A percentile compares a stretch with the other conserved stretches of the same genome.
Evolutionary conservation across 345 rosid genomes (phyloP).

Genomic region (Cardamine chenopodiifolia): DNA sequence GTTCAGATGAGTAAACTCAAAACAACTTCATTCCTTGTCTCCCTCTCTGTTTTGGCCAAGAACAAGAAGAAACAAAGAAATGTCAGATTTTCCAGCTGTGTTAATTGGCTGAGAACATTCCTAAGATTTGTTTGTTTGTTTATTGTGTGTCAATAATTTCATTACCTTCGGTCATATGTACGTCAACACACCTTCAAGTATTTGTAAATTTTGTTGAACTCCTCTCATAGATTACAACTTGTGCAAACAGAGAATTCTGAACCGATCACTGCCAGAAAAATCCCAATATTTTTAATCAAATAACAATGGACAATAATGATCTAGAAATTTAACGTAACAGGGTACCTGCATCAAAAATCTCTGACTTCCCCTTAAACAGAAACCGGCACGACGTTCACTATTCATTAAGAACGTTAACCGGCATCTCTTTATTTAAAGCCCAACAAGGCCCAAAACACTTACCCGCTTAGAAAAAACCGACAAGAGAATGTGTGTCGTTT

Average conservation of each 20-base stretch:
- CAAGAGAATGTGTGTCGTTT: conserved; percentile 12
- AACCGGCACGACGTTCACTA: conserved; percentile 27
- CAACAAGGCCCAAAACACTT: neutral
- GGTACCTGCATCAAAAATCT: neutral
- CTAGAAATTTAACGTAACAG: conserved; percentile 25
- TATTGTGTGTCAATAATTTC: conserved; percentile 37
- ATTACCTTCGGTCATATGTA: conserved; percentile 24
- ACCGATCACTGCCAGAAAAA: neutral
- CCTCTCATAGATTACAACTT: neutral
- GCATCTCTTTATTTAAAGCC: neutral
- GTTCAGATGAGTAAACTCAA: conserved; percentile 62
- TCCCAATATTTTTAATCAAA: neutral
- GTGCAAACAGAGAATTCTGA: neutral
- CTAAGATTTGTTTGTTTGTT: conserved; percentile 38
- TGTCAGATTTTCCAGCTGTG: conserved; percentile 35
- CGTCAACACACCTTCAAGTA: conserved; percentile 11
- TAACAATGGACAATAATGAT: conserved; percentile 2
- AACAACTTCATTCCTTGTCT: conserved; percentile 34
- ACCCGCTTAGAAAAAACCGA: neutral
- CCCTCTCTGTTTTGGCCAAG: conserved; percentile 31
- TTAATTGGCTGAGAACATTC: conserved; percentile 23
- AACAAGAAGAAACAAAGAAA: conserved; percentile 33
- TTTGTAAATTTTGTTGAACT: conserved; percentile 11
- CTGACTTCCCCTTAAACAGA: neutral
- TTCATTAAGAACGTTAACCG: neutral